Conservation (phyloP, 805 yeast genomes). For the Candida andamanensis region DNA sequence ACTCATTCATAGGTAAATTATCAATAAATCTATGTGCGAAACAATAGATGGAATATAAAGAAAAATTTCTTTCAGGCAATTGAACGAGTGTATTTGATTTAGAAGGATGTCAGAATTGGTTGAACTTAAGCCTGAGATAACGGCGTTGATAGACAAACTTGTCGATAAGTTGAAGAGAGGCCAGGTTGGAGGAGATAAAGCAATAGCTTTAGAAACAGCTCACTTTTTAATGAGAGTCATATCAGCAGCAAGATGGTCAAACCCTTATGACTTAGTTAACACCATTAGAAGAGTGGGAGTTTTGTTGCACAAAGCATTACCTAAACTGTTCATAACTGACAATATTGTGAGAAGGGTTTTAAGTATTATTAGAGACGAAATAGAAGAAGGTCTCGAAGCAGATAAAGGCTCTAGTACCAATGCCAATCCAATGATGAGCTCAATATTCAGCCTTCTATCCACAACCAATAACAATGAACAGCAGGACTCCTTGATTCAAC, state of each 20-base stretch:
- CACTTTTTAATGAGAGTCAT: conserved; percentile 83
- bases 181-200: conserved; percentile 75
- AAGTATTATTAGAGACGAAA: conserved; percentile 82
- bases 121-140: conserved; percentile 26
- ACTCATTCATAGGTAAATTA: conserved; percentile 11
- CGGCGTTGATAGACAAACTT: conserved; percentile 32
- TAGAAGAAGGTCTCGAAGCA: conserved; percentile 36
- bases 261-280: conserved; percentile 63
- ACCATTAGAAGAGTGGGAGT: conserved; percentile 73
- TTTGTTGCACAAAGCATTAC: conserved; percentile 71
- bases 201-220: conserved; percentile 81
- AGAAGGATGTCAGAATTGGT: conserved; percentile 2
- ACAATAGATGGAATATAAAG: background rate
- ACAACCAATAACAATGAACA: conserved; percentile 33
- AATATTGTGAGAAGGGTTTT: conserved; percentile 87
- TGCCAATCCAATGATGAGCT: conserved; percentile 56
- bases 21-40: background rate
- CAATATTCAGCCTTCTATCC: conserved; percentile 84
- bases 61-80: background rate
- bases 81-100: background rate
- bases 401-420: conserved; percentile 9
- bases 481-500: conserved; percentile 17
- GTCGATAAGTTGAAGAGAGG: conserved; percentile 67
- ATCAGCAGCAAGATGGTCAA: conserved; percentile 84
- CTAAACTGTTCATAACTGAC: conserved; percentile 84